Evolutionary conservation across 2,329 filamentous ascomycete genomes (phyloP).

Genomic region (Ilyonectria mors-panacis): DNA sequence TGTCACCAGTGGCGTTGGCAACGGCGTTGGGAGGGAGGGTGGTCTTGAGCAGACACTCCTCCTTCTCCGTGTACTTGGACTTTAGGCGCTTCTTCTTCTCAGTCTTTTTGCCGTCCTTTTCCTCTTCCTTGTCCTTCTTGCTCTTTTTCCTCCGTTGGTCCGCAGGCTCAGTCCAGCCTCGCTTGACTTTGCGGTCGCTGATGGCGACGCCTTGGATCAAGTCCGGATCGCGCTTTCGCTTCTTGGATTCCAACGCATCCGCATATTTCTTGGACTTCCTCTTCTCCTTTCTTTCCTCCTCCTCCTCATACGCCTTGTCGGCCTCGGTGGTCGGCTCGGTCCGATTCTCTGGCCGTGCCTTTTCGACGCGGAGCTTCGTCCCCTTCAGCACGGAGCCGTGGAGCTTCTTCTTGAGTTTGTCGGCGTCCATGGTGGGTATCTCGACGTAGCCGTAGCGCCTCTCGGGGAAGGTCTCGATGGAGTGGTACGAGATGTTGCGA

Average conservation of each 20-base stretch:
- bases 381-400: conserved; percentile 90
- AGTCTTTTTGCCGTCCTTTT: conserved; percentile 66
- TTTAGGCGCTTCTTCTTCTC: conserved; percentile 72
- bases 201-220: conserved; percentile 78
- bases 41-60: conserved; percentile 89
- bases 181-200: conserved; percentile 83
- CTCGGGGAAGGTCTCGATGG: conserved; percentile 89
- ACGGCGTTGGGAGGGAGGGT: conserved; percentile 70
- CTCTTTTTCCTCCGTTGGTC: conserved; percentile 64
- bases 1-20: conserved; percentile 59
- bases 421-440: conserved; percentile 83
- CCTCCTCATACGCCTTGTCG: conserved; percentile 52
- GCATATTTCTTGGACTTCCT: conserved; percentile 54
- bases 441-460: conserved; percentile 92
- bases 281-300: conserved; percentile 48
- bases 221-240: conserved; percentile 67
- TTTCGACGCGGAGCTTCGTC: conserved; percentile 86
- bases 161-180: conserved; percentile 86
- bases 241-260: conserved; percentile 59
- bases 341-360: conserved; percentile 75
- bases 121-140: conserved; percentile 61
- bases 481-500: conserved; percentile 90
- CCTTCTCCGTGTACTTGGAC: conserved; percentile 85
- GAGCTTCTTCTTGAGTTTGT: conserved; percentile 92
- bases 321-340: conserved; percentile 52